Base-by-base conservation (phyloP, 192 early-diverging fungal genomes). In the Mortierella antarctica region DNA sequence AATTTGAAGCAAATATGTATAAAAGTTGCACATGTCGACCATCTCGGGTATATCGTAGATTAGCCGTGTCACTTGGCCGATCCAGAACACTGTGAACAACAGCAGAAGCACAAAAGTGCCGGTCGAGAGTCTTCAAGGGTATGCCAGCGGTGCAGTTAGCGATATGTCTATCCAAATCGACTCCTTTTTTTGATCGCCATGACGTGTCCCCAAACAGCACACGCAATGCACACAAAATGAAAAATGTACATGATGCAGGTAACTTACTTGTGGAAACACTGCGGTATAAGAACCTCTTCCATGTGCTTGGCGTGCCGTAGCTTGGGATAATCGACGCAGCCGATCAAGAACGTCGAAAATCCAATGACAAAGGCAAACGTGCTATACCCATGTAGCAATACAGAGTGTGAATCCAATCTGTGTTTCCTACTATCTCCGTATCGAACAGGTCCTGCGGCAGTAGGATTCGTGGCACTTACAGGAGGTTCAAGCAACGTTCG, bases 261-360 rank as follows among this genome's bases (percentile, higher is more conserved):
- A 23, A 70, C 82, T 71, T 91, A 91, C 93, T 70, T 85, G 20
- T 71, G 66, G 11, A 94, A 57, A 73, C 97, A 98, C 58, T 95
- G 88, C 17, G 92, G 90, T 21, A 92, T 74, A 31, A 99, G 84
- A 0, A 98, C 92, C 17, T 95, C 91, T 0, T 87, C 83, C 52
- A 99, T 84, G 51, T 82, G 85, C 65, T 92, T 88, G 48, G 90
- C 88, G 53, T 85, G 77, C 13, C 89, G 87, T n/a, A 98, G 86
- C 54, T 88, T 86, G 13, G 92, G 87, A 76, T 97, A 95, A 83
- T 99, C 93, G 42, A 99, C 88, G 85, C 98, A 99, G 18, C 92
- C 90, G 66, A 94, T 83, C 17, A 98, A 84, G 84, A 99, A 99
- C 0, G 92, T 94, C 23, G 95, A 91, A 73, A 99, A 96, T 56